phyloP scores from a whole-genome alignment of 768 basidiomycete genomes.

The Exsudoporus frostii region DNA sequence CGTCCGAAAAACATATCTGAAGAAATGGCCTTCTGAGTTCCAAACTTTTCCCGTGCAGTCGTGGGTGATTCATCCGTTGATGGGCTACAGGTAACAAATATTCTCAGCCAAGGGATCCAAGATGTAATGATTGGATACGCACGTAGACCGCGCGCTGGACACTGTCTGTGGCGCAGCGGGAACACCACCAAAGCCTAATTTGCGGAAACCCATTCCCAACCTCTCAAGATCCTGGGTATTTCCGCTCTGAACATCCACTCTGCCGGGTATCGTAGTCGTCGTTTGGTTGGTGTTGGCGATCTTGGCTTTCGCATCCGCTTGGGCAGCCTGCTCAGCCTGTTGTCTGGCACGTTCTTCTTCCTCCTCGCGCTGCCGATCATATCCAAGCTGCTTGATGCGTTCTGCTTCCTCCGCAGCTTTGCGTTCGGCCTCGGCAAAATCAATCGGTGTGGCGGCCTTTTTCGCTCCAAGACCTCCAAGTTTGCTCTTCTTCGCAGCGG shows the following conservation, averaged over 20 bases:
- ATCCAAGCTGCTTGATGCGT: slow-evolving; percentile 86
- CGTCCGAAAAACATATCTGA: slow-evolving; percentile 98
- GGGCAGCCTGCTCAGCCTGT: slow-evolving; percentile 50
- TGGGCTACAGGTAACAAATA: slow-evolving; percentile 17
- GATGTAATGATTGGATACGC: slow-evolving; percentile 1
- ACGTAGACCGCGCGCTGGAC: slow-evolving; percentile 44
- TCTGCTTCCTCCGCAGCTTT: slow-evolving; percentile 92
- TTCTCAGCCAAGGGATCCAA: background rate
- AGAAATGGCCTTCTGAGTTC: slow-evolving; percentile 91
- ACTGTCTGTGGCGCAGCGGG: slow-evolving; percentile 59
- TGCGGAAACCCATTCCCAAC: slow-evolving; percentile 68
- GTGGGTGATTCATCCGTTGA: slow-evolving; percentile 60
- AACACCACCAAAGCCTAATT: slow-evolving; percentile 82
- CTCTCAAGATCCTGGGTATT: slow-evolving; percentile 52
- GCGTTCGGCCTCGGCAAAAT: slow-evolving; percentile 93
- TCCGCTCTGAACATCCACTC: slow-evolving; percentile 36
- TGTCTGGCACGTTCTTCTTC: slow-evolving; percentile 72
- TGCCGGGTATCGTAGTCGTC: slow-evolving; percentile 24
- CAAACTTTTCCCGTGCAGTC: slow-evolving; percentile 88
- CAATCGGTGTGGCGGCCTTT: slow-evolving; percentile 74
- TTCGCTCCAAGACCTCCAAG: slow-evolving; percentile 83
- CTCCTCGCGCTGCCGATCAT: slow-evolving; percentile 82
- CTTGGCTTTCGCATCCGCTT: slow-evolving; percentile 29
- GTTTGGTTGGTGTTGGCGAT: slow-evolving; percentile 24
- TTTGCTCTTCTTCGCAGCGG: slow-evolving; percentile 58